Base-by-base conservation (phyloP, 441 rosid genomes). In the Sinapis alba region DNA sequence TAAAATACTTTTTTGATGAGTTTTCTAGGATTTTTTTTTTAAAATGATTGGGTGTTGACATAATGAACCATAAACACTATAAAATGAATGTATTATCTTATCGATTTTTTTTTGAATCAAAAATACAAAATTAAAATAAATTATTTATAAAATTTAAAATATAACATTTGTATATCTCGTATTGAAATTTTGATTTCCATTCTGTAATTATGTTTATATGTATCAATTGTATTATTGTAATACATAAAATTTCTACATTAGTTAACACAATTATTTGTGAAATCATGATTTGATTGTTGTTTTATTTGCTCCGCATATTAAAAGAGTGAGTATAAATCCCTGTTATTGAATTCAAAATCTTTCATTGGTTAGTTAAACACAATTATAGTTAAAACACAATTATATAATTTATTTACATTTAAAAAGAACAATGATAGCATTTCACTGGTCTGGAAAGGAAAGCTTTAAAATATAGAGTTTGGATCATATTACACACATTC, bases 401-500 rank as follows among this genome's bases (percentile, higher is more conserved):
- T 19, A n/a, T 36, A 19, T 27, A 47, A 23, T 23, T 13, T 57
- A 11, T 23, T 11, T 2, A 65, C n/a, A n/a, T 9, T 45, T 6
- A 15, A 16, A 66, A 47, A 41, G 8, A 41, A 26, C 26, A 65
- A 27, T 27, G 41, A 28, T 66, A 47, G 6, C 13, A 47, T 26
- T 47, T 26, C 43, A 27, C 69, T 24, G 23, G 10, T 65, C 54
- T 8, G 23, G 56, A 16, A 50, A 50, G 26, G 58, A 20, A 19
- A 53, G 24, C 24, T 9, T 51, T 53, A 53, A 47, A 8, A 53
- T 8, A 50, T 53, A 53, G 12, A 13, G 28, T 51, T 28, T 53
- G 51, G 20, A 54, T 68, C 71, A 51, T 28, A 12, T 51, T 18
- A 53, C 62, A 50, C 23, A 65, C 19, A 50, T 45, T 50, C 13